Evolutionary conservation across 371 early-diverging fungal species (phyloP), one percentile per base, ranked within the genome.

Genomic region (Mucor velutinosus): DNA sequence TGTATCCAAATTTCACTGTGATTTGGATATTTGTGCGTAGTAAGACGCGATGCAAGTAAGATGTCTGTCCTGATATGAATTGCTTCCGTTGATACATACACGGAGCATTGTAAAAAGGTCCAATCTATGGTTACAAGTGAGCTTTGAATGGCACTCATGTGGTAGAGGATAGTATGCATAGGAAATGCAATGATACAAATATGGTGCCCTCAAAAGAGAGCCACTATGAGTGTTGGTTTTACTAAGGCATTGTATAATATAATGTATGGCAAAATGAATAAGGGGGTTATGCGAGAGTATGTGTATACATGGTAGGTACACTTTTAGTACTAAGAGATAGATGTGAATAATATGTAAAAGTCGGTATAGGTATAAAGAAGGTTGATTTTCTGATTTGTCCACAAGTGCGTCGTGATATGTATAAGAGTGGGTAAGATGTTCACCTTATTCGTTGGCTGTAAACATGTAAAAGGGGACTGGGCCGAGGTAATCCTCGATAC

Each of bases 401-500:
- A 14, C 5, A 14, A 37, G 14, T 25, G 51, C 1, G 23, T 8
- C 15, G 15, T 43, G n/a, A 30, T 33, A 33, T 33, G 17, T 43
- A 43, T 47, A 47, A 5, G 49, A 6, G 10, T 23, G 21, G 33
- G 4, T 33, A 8, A 21, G 11, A 4, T 51, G 25, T 23, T 51
- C 25, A 8, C 23, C 10, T 19, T 51, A 1, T 25, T 51, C 35
- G 32, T 21, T 27, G 32, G 14, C 39, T 21, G 21, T 35, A 32
- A 58, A 59, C 25, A 59, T 37, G 33, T 59, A 65, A n/a, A 65
- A 65, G 17, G 51, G 33, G 25, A 59, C 39, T 3, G 15, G 21
- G 6, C 66, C 60, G 7, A 65, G 32, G 29, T 59, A 65, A 14
- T 65, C 66, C 27, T 65, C 49, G n/a, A 65, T 45, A 7, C 49